Base-by-base conservation (phyloP, 2,329 filamentous ascomycete genomes). In the Didymella pinodella region DNA sequence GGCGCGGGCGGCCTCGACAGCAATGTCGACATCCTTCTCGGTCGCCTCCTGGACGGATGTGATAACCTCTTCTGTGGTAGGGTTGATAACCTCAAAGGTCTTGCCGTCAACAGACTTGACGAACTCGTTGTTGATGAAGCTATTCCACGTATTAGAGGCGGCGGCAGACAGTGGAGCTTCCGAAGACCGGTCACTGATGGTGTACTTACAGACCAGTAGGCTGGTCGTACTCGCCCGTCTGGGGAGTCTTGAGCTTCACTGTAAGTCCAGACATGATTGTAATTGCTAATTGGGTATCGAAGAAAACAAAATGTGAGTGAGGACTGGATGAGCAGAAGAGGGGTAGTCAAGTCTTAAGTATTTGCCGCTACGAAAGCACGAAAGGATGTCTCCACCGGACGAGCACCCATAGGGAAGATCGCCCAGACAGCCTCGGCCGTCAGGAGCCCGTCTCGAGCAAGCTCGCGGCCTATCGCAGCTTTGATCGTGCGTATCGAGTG, bases 91-190 rank as follows among this genome's bases (percentile, higher is more conserved):
- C 81, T 97, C 92, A 75, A 97, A 95, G 68, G 89, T 93, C 86
- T 92, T 90, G 82, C 93, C 93, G 71, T 96, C 91, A 64, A 90
- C 88, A 76, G 88, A 85, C 79, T 90, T 88, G 65, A 96, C 87
- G 82, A 89, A 97, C 80, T 97, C 90, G 79, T 94, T 93, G 86
- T 95, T 93, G 86, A 96, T 95, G 85, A 92, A 95, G 62, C 90
- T 92, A 72, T 20, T 7, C 7, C 7, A 34, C 48, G 65, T 77
- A 26, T 59, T 18, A 59, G 46, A 7, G 50, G 26, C 25, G 31
- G 26, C 16, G 20, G 48, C 11, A 29, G 20, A 25, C 12, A 46
- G 29, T 59, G n/a, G 49, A 61, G 46, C 56, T 56, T 52, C 38
- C 44, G 53, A 40, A 44, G 2, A 22, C 11, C 53, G 46, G 46